Evolutionary conservation across 495 filamentous ascomycete species (phyloP), one percentile per base, ranked within the genome.

Genomic region (Penicillium angulare): DNA sequence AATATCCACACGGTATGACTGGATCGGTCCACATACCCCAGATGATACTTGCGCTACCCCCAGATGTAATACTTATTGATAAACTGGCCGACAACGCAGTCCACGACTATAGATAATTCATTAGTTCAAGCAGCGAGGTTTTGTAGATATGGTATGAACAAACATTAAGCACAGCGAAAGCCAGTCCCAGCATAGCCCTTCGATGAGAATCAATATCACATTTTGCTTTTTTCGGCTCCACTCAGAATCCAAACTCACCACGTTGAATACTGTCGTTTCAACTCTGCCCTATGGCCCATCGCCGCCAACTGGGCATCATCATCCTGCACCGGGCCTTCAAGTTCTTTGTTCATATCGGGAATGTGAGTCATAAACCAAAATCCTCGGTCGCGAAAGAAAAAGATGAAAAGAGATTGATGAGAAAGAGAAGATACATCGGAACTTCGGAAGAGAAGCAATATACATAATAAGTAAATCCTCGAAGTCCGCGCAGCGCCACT

Each of bases 271-370:
- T 78, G 78, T 39, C 81, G 73, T 24, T 82, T 77, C 43, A 85
- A 61, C 52, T 86, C 81, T 16, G 75, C 64, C 65, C 76, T 79
- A 62, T 85, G 83, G 41, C 82, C 81, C 73, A 86, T 76, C 26
- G 66, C 69, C 7, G 77, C 80, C 55, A 85, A 57, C 27, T 74
- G 71, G 21, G 72, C 71, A 56, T 81, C 77, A 47, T 69, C 66
- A 49, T 60, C 65, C 34, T 61, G 49, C 18, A 64, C 36, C 9
- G 40, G 46, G n/a, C 7, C 52, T 33, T n/a, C n/a, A n/a, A n/a
- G n/a, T n/a, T 52, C 49, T 51, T 64, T 62, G 50, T 57, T 57
- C 17, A 38, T 55, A 24, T n/a, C 47, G 15, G 43, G n/a, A 15
- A 24, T 9, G 23, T 17, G 42, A 44, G 6, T n/a, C 5, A 23